Conservation (phyloP, 345 rosid species). For the Hibiscus mutabilis region DNA sequence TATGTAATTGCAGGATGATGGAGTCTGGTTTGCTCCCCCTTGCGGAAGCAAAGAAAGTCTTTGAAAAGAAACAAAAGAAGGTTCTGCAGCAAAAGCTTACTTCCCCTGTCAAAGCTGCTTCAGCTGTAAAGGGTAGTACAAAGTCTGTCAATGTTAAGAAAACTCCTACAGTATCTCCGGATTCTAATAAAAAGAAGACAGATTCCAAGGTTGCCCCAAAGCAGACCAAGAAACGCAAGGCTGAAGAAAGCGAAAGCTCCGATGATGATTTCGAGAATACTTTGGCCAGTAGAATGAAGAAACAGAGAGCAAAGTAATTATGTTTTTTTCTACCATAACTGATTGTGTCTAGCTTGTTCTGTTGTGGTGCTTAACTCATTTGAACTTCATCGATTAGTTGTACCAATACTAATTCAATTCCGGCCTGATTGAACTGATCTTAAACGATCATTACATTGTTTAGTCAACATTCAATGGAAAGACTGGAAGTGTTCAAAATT, state of each 20-base stretch:
- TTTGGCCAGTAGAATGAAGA: constrained; percentile 34
- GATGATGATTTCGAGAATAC: constrained; percentile 57
- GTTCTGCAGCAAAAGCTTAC: constrained; percentile 30
- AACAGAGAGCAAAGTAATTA: constrained; percentile 31
- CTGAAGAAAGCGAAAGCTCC: constrained; percentile 34
- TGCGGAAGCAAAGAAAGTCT: constrained; percentile 61
- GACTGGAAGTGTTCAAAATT: neutral
- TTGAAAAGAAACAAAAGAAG: constrained; percentile 61
- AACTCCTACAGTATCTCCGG: constrained; percentile 21
- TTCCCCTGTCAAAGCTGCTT: constrained; percentile 48
- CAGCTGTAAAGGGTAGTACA: constrained; percentile 30
- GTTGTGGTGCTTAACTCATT: neutral
- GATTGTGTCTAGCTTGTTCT: neutral
- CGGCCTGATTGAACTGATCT: neutral
- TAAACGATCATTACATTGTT: neutral
- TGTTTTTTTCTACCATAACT: neutral
- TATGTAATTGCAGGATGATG: constrained; percentile 70
- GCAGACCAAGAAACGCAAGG: constrained; percentile 52
- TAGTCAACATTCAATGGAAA: neutral
- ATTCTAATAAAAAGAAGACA: constrained; percentile 31
- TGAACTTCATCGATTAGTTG: neutral
- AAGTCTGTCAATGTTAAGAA: constrained; percentile 30
- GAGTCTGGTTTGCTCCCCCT: constrained; percentile 81
- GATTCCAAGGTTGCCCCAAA: constrained; percentile 29
- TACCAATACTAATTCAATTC: neutral